A percentile compares a stretch with the other conserved stretches of the same genome.
Conservation (phyloP, 2,329 filamentous ascomycete species). For the Huntiella abstrusa region DNA sequence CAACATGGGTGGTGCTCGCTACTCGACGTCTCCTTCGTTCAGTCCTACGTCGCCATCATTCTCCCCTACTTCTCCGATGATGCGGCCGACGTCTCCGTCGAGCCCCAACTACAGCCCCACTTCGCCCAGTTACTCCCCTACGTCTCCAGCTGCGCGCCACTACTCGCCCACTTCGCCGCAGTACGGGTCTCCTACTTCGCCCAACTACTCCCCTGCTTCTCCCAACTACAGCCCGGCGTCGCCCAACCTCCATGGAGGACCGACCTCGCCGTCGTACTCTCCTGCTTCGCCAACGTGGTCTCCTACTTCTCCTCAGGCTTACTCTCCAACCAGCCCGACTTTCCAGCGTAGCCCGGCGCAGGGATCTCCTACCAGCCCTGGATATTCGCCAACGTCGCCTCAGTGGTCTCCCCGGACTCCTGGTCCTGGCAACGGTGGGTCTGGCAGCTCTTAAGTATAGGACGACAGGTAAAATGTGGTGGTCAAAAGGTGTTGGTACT, state of each 20-base stretch:
- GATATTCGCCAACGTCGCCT: constrained; percentile 49
- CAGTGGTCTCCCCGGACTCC: constrained; percentile 28
- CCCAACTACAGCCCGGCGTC: constrained; percentile 56
- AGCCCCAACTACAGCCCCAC: constrained; percentile 47
- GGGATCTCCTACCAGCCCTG: constrained; percentile 47
- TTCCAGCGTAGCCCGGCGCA: constrained; percentile 36
- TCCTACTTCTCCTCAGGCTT: constrained; percentile 48
- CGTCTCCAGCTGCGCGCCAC: constrained; percentile 37
- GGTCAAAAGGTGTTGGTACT: constrained; percentile 4
- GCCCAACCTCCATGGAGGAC: constrained; percentile 29
- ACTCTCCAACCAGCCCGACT: constrained; percentile 44
- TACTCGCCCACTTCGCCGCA: constrained; percentile 56
- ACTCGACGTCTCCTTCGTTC: constrained; percentile 41
- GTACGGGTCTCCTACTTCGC: constrained; percentile 59
- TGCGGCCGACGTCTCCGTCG: constrained; percentile 34
- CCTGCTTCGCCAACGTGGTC: constrained; percentile 63
- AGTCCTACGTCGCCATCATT: constrained; percentile 45
- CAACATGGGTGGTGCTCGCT: constrained; percentile 27
- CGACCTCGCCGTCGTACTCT: constrained; percentile 42
- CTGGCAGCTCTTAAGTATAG: constrained; percentile 20
- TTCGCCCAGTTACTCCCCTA: constrained; percentile 45
- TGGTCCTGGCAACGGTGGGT: constrained; percentile 18
- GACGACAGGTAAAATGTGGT: constrained; percentile 5
- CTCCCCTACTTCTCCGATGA: constrained; percentile 41
- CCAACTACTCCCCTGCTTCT: constrained; percentile 51